These are phyloP conservation scores for Lichina pygmaea DNA, from an alignment of 495 filamentous ascomycete species.

Conservation along the genomic window DNA sequence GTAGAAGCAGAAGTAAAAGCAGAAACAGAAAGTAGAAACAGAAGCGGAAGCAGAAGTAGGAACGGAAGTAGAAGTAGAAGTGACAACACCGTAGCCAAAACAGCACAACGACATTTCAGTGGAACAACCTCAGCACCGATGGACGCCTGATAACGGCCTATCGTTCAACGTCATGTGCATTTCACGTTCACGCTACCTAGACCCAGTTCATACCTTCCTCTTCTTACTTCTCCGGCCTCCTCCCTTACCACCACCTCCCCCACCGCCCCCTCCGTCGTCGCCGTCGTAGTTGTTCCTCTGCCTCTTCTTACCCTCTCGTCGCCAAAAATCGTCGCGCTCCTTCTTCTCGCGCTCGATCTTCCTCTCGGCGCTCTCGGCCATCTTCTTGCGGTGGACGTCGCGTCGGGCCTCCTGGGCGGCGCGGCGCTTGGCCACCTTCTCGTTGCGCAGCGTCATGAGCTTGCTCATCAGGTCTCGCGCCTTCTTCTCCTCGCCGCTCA, in stretches of 20 bases:
- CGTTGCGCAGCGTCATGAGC: slow-evolving; percentile 71
- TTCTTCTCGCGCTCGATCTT: slow-evolving; percentile 58
- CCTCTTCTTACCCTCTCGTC: slow-evolving; percentile 82
- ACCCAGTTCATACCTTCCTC: neutral
- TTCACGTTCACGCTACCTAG: too few relatives aligned
- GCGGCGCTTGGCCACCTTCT: slow-evolving; percentile 56
- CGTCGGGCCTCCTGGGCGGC: slow-evolving; percentile 67
- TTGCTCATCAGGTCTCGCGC: slow-evolving; percentile 82
- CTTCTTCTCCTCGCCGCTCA: slow-evolving; percentile 61
- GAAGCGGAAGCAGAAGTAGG: too few relatives aligned
- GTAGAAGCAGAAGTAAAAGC: too few relatives aligned
- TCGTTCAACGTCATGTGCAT: too few relatives aligned
- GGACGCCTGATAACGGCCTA: too few relatives aligned
- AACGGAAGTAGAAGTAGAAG: too few relatives aligned
- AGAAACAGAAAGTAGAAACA: too few relatives aligned
- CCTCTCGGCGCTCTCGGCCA: slow-evolving; percentile 57
- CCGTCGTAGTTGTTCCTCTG: slow-evolving; percentile 28
- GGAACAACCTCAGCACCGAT: too few relatives aligned
- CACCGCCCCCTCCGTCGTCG: slow-evolving; percentile 35
- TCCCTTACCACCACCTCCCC: neutral
- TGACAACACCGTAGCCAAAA: too few relatives aligned
- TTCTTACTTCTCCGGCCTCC: neutral
- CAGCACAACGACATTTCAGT: too few relatives aligned
- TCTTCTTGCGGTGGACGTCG: slow-evolving; percentile 50
- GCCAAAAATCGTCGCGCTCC: slow-evolving; percentile 84